Conservation (phyloP, 1,284 basidiomycete genomes). For the Boletus calvinii region DNA sequence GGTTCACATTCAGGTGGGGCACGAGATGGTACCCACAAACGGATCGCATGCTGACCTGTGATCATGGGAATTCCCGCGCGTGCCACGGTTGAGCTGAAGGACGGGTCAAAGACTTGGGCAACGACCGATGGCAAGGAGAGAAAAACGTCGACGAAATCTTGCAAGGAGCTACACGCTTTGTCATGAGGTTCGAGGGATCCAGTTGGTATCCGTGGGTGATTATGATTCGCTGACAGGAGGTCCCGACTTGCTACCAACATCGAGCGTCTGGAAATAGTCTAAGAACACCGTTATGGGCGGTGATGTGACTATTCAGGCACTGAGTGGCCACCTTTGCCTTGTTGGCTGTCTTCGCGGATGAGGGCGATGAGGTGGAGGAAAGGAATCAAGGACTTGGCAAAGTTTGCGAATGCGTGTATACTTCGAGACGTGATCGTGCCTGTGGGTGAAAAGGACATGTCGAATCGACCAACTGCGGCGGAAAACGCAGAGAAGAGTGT, state of each 20-base stretch:
- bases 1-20: neutral
- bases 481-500: conserved; percentile 43
- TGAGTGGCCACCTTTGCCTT: conserved; percentile 1
- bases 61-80: neutral
- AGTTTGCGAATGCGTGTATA: conserved; percentile 62
- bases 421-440: conserved; percentile 64
- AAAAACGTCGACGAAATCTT: neutral
- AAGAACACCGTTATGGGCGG: neutral
- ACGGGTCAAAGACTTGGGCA: neutral
- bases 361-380: conserved; percentile 66
- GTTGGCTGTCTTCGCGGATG: neutral
- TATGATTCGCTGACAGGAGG: neutral
- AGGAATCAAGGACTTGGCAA: conserved; percentile 83
- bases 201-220: neutral
- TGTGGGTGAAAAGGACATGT: conserved; percentile 72
- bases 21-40: neutral
- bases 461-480: conserved; percentile 64
- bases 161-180: neutral
- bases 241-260: neutral
- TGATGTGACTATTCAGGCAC: neutral
- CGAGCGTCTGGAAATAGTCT: neutral
- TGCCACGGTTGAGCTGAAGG: neutral
- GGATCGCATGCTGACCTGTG: neutral
- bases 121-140: neutral
- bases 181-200: neutral